A percentile compares a stretch with the other conserved stretches of the same genome.
Evolutionary conservation across 345 rosid species (phyloP).

Genomic region (Acer yangbiense): DNA sequence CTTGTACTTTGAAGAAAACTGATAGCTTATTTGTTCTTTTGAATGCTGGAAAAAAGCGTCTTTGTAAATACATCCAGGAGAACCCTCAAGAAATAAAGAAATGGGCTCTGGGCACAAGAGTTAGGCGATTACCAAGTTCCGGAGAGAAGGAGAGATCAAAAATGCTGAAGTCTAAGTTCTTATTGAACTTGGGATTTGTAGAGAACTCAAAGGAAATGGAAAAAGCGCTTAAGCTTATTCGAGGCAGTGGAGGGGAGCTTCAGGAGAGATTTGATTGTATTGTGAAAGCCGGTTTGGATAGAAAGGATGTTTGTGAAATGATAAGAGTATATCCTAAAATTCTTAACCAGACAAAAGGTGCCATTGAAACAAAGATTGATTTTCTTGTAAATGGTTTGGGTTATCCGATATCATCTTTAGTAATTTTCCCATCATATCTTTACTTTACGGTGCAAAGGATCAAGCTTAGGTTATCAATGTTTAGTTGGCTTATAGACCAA

Average conservation of each 20-base stretch:
- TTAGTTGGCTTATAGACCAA: constrained; percentile 63
- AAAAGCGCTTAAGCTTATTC: constrained; percentile 48
- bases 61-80: constrained; percentile 50
- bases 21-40: constrained; percentile 41
- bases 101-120: constrained; percentile 40
- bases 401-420: constrained; percentile 49
- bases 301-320: constrained; percentile 52
- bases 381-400: constrained; percentile 53
- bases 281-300: constrained; percentile 63
- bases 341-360: constrained; percentile 52
- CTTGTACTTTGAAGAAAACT: constrained; percentile 55
- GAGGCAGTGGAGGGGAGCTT: constrained; percentile 65
- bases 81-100: constrained; percentile 62
- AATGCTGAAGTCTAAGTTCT: constrained; percentile 57
- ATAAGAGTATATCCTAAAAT: constrained; percentile 63
- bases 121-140: constrained; percentile 39
- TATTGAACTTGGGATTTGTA: constrained; percentile 53
- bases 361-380: constrained; percentile 54
- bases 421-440: constrained; percentile 57
- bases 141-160: constrained; percentile 30
- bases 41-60: constrained; percentile 56
- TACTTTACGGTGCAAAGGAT: constrained; percentile 48
- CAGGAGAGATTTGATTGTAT: constrained; percentile 80
- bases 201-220: constrained; percentile 45
- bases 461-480: constrained; percentile 61